Evolutionary conservation across 257 asterid species (phyloP).

Genomic region (Cynanchum wilfordii): DNA sequence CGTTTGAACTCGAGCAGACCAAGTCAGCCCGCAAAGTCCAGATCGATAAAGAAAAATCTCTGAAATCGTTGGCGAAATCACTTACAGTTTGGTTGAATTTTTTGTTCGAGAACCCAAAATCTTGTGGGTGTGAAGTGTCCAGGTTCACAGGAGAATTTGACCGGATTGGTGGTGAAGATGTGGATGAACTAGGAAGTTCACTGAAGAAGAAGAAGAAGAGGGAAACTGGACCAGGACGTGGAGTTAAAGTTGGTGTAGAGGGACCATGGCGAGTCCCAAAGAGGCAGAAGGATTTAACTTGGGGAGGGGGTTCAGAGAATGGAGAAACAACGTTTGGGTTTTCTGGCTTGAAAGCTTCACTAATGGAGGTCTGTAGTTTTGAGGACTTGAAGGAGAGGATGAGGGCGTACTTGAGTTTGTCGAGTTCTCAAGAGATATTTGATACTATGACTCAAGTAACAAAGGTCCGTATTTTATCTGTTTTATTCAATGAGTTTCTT

Average conservation of each 20-base stretch:
- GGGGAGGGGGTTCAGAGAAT: conserved; percentile 40
- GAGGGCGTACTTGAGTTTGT: conserved; percentile 70
- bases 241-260: conserved; percentile 56
- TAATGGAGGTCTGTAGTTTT: conserved; percentile 80
- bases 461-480: conserved; percentile 43
- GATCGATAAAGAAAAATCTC: conserved; percentile 55
- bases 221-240: conserved; percentile 42
- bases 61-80: conserved; percentile 67
- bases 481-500: no score
- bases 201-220: conserved; percentile 76
- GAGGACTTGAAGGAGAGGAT: conserved; percentile 88
- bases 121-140: conserved; percentile 74
- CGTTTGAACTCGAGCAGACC: conserved; percentile 74
- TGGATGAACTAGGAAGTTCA: conserved; percentile 14
- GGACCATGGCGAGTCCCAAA: conserved; percentile 89
- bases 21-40: conserved; percentile 79
- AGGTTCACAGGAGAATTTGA: conserved; percentile 50
- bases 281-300: conserved; percentile 58
- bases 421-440: conserved; percentile 59
- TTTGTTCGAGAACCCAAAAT: conserved; percentile 65
- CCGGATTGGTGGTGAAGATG: conserved; percentile 26
- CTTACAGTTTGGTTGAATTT: conserved; percentile 91
- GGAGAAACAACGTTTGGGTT: conserved; percentile 31
- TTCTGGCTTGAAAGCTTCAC: conserved; percentile 50
- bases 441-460: conserved; percentile 71